These are phyloP conservation scores for Apiotrichum gracile DNA, from an alignment of 1,284 basidiomycete species.

Conservation along the genomic window DNA sequence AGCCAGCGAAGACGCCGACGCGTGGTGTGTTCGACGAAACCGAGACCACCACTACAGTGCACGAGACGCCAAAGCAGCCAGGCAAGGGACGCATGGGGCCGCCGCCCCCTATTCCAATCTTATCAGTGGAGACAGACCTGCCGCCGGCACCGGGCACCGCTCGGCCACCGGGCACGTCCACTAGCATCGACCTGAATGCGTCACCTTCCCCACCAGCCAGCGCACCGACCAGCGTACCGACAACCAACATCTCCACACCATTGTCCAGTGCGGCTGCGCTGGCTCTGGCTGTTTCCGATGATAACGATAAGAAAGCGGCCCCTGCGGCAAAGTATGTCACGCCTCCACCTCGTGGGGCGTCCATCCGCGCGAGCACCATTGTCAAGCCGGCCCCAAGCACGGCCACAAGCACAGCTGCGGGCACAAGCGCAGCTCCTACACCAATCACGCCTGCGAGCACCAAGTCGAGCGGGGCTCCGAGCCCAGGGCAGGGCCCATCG, in stretches of 20 bases:
- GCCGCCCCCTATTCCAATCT: too few relatives aligned
- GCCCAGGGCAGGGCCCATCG: too few relatives aligned
- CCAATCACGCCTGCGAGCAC: too few relatives aligned
- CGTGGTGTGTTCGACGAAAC: neutral
- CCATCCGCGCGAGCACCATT: neutral
- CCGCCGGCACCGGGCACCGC: too few relatives aligned
- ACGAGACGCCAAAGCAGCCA: slow-evolving; percentile 3
- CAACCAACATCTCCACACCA: neutral
- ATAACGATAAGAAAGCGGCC: neutral
- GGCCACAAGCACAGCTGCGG: neutral
- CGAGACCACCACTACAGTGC: neutral
- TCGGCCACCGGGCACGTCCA: too few relatives aligned
- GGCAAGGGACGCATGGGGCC: neutral
- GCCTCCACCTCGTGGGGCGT: neutral
- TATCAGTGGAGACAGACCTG: too few relatives aligned
- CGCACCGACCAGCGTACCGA: neutral
- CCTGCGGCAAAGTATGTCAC: neutral
- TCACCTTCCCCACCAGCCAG: too few relatives aligned
- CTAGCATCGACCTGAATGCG: too few relatives aligned
- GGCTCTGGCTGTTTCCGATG: neutral
- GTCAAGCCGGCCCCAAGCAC: neutral
- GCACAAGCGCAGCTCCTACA: neutral
- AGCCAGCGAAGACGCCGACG: neutral
- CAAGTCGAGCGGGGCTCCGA: too few relatives aligned
- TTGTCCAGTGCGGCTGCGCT: neutral